Conservation (phyloP, 768 basidiomycete species). For the Tylopilus subfusipes region DNA sequence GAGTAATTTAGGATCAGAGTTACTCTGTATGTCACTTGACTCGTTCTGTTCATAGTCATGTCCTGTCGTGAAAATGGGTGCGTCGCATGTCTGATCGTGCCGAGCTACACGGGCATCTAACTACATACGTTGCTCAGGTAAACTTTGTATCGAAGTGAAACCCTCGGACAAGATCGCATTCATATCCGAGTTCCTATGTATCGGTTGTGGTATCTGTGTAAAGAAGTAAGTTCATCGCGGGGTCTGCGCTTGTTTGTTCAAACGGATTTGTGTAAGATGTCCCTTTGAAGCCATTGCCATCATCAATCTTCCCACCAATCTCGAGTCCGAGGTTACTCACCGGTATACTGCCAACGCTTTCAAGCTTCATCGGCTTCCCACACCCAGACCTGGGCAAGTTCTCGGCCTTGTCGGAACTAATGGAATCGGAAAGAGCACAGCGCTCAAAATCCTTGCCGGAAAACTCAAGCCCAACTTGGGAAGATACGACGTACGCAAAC, state of each 20-base stretch:
- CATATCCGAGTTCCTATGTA: constrained; percentile 98
- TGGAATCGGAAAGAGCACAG: constrained; percentile 99
- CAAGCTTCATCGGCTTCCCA: constrained; percentile 97
- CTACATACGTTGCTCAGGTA: constrained; percentile 49
- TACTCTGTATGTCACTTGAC: not conserved
- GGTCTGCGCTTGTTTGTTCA: constrained; percentile 1
- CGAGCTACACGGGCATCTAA: not conserved
- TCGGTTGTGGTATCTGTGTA: constrained; percentile 99
- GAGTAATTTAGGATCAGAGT: constrained; percentile 10
- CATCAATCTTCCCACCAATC: constrained; percentile 97
- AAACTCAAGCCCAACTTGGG: constrained; percentile 98
- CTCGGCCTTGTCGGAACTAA: constrained; percentile 98
- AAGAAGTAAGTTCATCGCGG: constrained; percentile 72
- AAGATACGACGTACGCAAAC: constrained; percentile 76
- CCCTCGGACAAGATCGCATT: constrained; percentile 95
- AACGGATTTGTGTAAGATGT: constrained; percentile 55
- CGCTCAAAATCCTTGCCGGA: constrained; percentile 93
- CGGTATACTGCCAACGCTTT: constrained; percentile 98
- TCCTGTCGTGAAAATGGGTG: constrained; percentile 97
- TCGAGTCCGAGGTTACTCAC: constrained; percentile 95
- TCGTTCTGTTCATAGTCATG: constrained; percentile 57
- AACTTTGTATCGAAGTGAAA: constrained; percentile 98
- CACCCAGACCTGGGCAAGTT: constrained; percentile 95
- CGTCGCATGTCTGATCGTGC: constrained; percentile 19
- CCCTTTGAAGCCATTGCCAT: constrained; percentile 99